These are phyloP conservation scores for Butyriboletus pseudospeciosus DNA, from an alignment of 1,284 basidiomycete species.

Conservation along the genomic window DNA sequence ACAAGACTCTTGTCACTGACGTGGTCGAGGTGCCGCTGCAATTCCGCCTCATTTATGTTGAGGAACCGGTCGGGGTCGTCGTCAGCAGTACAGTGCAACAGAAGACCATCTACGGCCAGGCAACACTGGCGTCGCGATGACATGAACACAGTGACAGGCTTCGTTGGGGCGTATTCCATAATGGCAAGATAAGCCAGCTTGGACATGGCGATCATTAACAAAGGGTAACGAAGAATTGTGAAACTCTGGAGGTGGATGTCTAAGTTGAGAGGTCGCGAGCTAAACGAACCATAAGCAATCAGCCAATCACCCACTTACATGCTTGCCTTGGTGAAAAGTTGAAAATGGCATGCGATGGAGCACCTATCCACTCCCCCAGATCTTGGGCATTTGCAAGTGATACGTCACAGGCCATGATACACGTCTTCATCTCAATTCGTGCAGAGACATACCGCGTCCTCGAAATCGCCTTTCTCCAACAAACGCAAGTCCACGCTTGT, in stretches of 20 bases:
- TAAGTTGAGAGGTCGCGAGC: constrained; percentile 92
- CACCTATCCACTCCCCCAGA: constrained; percentile 97
- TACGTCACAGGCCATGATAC: constrained; percentile 91
- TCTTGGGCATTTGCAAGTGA: constrained; percentile 96
- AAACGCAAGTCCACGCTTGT: constrained; percentile 89
- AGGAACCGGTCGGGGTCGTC: constrained; percentile 84
- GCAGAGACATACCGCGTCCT: constrained; percentile 93
- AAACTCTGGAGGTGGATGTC: constrained; percentile 97
- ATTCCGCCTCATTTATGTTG: constrained; percentile 80
- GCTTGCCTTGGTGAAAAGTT: constrained; percentile 89
- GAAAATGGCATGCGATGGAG: constrained; percentile 89
- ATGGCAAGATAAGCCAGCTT: constrained; percentile 97
- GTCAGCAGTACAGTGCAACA: constrained; percentile 87
- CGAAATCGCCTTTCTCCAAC: constrained; percentile 87
- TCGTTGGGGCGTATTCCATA: constrained; percentile 79
- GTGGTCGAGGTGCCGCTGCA: constrained; percentile 87
- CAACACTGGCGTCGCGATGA: constrained; percentile 92
- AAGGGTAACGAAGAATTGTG: constrained; percentile 95
- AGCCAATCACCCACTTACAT: neutral
- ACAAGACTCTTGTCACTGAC: constrained; percentile 74
- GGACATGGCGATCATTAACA: constrained; percentile 98
- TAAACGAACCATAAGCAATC: constrained; percentile 28
- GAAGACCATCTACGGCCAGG: constrained; percentile 86
- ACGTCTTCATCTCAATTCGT: constrained; percentile 88
- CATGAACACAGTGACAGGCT: constrained; percentile 91